Conservation (phyloP, 768 basidiomycete genomes). For the Termitomyces sp. region DNA sequence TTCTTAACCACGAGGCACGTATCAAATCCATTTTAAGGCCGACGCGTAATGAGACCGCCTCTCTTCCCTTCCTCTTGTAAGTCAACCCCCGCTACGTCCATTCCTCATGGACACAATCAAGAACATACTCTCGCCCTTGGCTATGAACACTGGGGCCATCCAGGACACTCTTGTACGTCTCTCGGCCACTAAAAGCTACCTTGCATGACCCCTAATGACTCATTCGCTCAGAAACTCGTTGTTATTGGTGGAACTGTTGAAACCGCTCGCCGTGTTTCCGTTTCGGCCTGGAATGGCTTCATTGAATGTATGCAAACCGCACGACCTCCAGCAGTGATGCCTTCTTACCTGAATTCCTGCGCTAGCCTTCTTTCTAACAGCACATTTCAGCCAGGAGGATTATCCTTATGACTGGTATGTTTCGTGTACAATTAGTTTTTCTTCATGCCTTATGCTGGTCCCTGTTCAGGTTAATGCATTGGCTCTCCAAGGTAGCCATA, state of each 20-base stretch:
- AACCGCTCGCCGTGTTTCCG: constrained; percentile 74
- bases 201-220: constrained; percentile 9
- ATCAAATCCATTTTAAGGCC: constrained; percentile 39
- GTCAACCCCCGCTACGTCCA: constrained; percentile 11
- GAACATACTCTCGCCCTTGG: constrained; percentile 67
- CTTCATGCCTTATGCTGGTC: constrained; percentile 3
- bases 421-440: constrained; percentile 1
- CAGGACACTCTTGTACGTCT: constrained; percentile 72
- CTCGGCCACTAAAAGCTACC: background rate
- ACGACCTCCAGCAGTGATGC: background rate
- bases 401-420: constrained; percentile 81
- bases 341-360: background rate
- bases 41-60: constrained; percentile 32
- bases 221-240: constrained; percentile 65
- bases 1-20: constrained; percentile 39
- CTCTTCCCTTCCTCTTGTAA: constrained; percentile 28
- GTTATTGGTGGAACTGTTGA: constrained; percentile 89
- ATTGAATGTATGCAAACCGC: constrained; percentile 62
- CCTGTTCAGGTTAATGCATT: constrained; percentile 75
- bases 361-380: constrained; percentile 82
- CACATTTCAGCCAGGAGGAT: constrained; percentile 85
- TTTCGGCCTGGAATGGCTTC: constrained; percentile 88
- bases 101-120: constrained; percentile 65
- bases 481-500: constrained; percentile 67
- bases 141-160: constrained; percentile 62